Evolutionary conservation across 1,284 basidiomycete species (phyloP).

Genomic region (Apiotrichum brassicae): DNA sequence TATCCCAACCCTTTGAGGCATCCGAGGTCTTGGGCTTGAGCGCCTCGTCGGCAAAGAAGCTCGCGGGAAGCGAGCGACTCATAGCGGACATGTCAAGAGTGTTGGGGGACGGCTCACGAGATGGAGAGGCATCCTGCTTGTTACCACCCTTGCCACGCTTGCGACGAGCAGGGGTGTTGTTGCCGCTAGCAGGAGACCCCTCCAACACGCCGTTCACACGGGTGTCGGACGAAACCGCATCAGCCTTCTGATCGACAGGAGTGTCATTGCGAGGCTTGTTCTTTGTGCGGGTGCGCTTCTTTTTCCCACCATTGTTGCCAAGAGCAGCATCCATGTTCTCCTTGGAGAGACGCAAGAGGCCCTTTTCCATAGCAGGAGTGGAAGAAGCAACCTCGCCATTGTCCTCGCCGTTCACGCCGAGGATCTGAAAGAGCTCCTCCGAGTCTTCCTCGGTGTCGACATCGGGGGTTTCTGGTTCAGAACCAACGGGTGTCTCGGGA

Average conservation of each 20-base stretch:
- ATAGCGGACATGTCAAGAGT: conserved; percentile 6
- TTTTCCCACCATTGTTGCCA: conserved; percentile 1
- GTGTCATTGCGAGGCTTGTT: conserved; percentile 1
- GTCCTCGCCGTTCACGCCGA: conserved; percentile 21
- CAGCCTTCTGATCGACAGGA: background rate
- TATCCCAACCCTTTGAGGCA: conserved; percentile 30
- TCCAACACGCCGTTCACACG: background rate
- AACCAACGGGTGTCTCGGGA: background rate
- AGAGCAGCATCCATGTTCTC: conserved; percentile 9
- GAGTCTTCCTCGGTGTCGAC: conserved; percentile 21
- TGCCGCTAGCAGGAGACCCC: too few species aligned
- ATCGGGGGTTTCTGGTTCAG: conserved; percentile 9
- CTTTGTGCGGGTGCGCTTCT: conserved; percentile 6
- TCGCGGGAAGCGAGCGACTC: conserved; percentile 11
- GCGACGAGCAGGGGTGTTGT: background rate
- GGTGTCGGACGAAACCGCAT: background rate
- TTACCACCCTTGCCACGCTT: conserved; percentile 6
- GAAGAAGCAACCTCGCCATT: background rate
- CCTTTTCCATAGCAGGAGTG: conserved; percentile 2
- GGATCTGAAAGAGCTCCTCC: conserved; percentile 31
- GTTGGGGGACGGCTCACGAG: background rate
- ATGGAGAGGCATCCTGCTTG: background rate
- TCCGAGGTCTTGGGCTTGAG: background rate
- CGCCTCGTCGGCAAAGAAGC: conserved; percentile 13
- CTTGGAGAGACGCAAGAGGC: conserved; percentile 11